Conservation (phyloP, 2,329 filamentous ascomycete genomes). For the Cercospora beticola region DNA sequence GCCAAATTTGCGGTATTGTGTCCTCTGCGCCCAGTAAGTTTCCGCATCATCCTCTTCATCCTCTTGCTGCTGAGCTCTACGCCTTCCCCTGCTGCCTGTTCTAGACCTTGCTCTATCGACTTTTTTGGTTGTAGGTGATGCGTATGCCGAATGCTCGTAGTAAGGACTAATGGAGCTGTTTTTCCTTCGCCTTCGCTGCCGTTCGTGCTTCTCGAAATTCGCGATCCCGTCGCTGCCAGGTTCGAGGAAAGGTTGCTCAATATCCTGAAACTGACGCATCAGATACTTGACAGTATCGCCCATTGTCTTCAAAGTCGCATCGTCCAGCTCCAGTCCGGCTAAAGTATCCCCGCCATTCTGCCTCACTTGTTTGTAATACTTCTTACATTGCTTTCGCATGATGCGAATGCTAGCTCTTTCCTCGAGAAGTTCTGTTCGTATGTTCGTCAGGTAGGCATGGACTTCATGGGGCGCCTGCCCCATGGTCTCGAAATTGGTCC, state of each 20-base stretch:
- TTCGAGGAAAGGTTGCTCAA: constrained; percentile 43
- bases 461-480: constrained; percentile 41
- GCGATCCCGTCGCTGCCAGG: constrained; percentile 29
- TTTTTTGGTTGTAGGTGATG: constrained; percentile 31
- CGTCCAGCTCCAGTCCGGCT: constrained; percentile 36
- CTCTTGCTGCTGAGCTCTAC: constrained; percentile 15
- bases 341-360: constrained; percentile 25
- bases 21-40: constrained; percentile 33
- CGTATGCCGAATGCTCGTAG: constrained; percentile 33
- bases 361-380: constrained; percentile 17
- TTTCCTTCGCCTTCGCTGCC: constrained; percentile 23
- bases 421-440: constrained; percentile 45
- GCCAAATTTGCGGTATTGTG: constrained; percentile 39
- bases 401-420: constrained; percentile 40
- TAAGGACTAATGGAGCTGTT: constrained; percentile 26
- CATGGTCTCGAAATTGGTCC: constrained; percentile 43
- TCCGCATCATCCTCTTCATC: constrained; percentile 36
- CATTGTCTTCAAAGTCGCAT: constrained; percentile 40
- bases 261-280: constrained; percentile 38
- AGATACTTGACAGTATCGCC: constrained; percentile 39
- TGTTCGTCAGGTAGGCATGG: constrained; percentile 42
- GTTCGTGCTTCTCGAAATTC: constrained; percentile 21
- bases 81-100: neutral
- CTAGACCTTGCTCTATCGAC: constrained; percentile 6
- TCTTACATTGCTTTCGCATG: constrained; percentile 26